phyloP scores from a whole-genome alignment of 2,329 filamentous ascomycete genomes.

The Aspergillus neotritici region DNA sequence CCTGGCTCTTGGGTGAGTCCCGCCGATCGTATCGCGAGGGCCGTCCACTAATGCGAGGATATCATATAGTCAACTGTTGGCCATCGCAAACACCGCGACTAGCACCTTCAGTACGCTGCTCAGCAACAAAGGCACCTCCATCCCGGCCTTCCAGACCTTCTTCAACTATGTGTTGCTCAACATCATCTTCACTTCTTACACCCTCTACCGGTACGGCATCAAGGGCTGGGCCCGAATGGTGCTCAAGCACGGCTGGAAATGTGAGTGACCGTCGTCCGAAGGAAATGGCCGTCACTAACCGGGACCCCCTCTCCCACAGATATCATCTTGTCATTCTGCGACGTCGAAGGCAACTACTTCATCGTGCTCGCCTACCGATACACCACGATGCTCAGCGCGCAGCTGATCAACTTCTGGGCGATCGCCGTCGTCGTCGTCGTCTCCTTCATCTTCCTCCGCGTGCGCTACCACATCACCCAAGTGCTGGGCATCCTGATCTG shows the following conservation, averaged over 20 bases:
- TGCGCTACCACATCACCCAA: constrained; percentile 85
- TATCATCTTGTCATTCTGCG: constrained; percentile 83
- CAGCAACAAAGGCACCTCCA: constrained; percentile 61
- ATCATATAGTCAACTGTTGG: constrained; percentile 62
- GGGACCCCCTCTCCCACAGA: constrained; percentile 39
- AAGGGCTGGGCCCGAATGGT: constrained; percentile 62
- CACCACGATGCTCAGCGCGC: constrained; percentile 85
- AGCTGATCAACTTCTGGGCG: constrained; percentile 98
- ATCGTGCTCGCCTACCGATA: constrained; percentile 89
- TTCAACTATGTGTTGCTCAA: constrained; percentile 89
- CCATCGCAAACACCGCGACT: constrained; percentile 84
- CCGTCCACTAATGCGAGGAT: constrained; percentile 10
- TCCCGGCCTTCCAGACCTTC: constrained; percentile 91
- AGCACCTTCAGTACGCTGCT: constrained; percentile 86
- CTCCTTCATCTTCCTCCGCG: constrained; percentile 74
- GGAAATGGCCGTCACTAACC: too few relatives aligned
- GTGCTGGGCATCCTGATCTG: constrained; percentile 81
- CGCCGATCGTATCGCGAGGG: not conserved
- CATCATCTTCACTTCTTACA: constrained; percentile 72
- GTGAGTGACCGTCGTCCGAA: constrained; percentile 25
- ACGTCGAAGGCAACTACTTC: constrained; percentile 97
- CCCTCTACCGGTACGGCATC: constrained; percentile 72
- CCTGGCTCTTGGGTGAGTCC: constrained; percentile 61
- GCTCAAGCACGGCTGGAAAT: constrained; percentile 77
- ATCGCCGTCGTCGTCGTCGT: constrained; percentile 86